Evolutionary conservation across 257 asterid genomes (phyloP).

Genomic region (Nicotiana noctiflora): DNA sequence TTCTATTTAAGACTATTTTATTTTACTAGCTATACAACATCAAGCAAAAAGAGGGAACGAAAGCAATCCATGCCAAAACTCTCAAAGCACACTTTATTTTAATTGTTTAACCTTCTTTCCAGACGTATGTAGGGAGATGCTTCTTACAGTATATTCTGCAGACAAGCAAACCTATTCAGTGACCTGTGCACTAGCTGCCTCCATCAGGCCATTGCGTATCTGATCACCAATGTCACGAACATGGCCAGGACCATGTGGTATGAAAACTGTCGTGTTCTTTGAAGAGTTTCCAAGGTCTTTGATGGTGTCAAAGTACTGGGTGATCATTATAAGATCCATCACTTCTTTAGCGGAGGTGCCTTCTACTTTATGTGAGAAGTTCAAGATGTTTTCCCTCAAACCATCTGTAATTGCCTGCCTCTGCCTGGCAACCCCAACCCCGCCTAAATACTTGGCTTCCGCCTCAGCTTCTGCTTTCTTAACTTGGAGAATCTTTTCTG

Average conservation of each 20-base stretch:
- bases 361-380: conserved; percentile 77
- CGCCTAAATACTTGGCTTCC: conserved; percentile 83
- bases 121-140: background rate
- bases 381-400: conserved; percentile 78
- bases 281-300: conserved; percentile 85
- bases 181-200: conserved; percentile 56
- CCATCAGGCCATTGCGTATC: conserved; percentile 90
- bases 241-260: conserved; percentile 98
- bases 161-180: background rate
- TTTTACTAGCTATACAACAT: background rate
- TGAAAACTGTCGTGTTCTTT: conserved; percentile 80
- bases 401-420: conserved; percentile 99
- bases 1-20: background rate
- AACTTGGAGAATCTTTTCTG: conserved; percentile 76
- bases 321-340: conserved; percentile 80
- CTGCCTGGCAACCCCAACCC: conserved; percentile 97
- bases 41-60: conserved; percentile 1
- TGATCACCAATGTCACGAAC: conserved; percentile 88
- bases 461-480: conserved; percentile 91
- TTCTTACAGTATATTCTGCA: background rate
- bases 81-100: background rate
- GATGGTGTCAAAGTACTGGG: conserved; percentile 93
- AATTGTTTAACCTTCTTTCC: background rate
- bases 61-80: background rate
- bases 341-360: conserved; percentile 93